Percentiles rank a stretch among this genome's conserved stretches.
These are phyloP conservation scores for Gossypium stocksii DNA, from an alignment of 345 rosid species.

Conservation along the genomic window DNA sequence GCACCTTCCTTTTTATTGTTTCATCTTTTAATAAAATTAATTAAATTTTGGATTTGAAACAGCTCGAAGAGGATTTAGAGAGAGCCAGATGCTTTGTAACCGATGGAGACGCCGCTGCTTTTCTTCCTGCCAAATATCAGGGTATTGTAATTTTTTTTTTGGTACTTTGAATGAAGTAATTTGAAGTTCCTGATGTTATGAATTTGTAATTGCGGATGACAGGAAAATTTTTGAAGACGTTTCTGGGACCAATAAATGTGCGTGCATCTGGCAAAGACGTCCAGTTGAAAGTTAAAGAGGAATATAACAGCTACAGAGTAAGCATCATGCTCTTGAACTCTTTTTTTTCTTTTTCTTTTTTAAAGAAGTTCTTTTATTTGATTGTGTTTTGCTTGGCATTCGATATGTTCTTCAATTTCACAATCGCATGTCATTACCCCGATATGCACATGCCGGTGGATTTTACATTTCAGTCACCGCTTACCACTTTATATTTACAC, in stretches of 20 bases:
- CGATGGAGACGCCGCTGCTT: slow-evolving; percentile 82
- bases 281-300: slow-evolving; percentile 92
- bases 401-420: neutral
- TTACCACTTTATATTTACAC: neutral
- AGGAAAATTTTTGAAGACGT: slow-evolving; percentile 73
- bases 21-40: neutral
- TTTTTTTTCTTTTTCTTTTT: neutral
- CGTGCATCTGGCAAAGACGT: slow-evolving; percentile 78
- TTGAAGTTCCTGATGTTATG: neutral
- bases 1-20: neutral
- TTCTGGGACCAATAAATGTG: slow-evolving; percentile 93
- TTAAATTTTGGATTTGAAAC: neutral
- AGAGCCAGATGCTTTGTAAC: slow-evolving; percentile 58
- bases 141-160: slow-evolving; percentile 30
- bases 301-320: slow-evolving; percentile 95
- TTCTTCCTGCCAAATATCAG: slow-evolving; percentile 67
- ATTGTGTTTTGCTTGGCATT: neutral
- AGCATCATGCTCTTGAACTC: slow-evolving; percentile 24
- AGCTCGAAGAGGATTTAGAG: slow-evolving; percentile 88
- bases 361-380: neutral
- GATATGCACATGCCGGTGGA: neutral
- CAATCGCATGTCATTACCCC: neutral
- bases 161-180: neutral
- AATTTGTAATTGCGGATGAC: neutral
- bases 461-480: neutral